Base-by-base conservation (phyloP, 352 stramenopile species). In the Phytopythium cucurbitacearum region DNA sequence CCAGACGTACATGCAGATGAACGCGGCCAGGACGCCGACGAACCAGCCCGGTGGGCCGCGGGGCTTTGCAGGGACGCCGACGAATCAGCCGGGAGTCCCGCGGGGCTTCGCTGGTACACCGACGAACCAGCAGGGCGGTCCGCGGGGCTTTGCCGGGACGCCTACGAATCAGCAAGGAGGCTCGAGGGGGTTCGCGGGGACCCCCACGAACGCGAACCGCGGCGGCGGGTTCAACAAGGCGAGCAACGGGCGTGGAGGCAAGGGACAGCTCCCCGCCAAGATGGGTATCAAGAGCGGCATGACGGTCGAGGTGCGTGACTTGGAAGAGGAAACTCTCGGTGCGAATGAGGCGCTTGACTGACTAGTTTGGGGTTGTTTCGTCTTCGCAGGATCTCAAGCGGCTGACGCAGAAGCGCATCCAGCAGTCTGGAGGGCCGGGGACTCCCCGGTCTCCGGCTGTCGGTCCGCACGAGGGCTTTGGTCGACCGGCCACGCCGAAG, bases 271-370 rank as follows among this genome's bases (percentile, higher is more conserved):
- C 58, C 78, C 77, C 0, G 67, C 67, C 28, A 91, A 89, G 53
- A 89, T 91, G 77, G 83, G 83, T 36, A 94, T 94, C 58, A 94
- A 94, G 66, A 94, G 83, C 68, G 83, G 83, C 54, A 94, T 94
- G 83, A 94, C 83, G 5, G 83, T 94, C 47, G 83, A 94, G 65
- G 68, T 77, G 51, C 35, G 37, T 12, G 13, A n/a, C 5, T 13
- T 13, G 28, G 32, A 41, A 11, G 0, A 11, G 13, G 12, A 35
- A 15, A 1, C 6, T 34, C 9, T 40, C 7, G 38, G 10, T 35
- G 16, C 36, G 39, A 4, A 12, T 33, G 32, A n/a, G 2, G 35
- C 28, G 15, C 15, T 34, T 51, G 35, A 53, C 44, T 50, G 21
- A 50, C 28, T n/a, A 38, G 37, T 42, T 16, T 41, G 35, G 32